Percentiles rank a stretch among this genome's conserved stretches.
Conservation (phyloP, 345 rosid species). For the Draba incana region DNA sequence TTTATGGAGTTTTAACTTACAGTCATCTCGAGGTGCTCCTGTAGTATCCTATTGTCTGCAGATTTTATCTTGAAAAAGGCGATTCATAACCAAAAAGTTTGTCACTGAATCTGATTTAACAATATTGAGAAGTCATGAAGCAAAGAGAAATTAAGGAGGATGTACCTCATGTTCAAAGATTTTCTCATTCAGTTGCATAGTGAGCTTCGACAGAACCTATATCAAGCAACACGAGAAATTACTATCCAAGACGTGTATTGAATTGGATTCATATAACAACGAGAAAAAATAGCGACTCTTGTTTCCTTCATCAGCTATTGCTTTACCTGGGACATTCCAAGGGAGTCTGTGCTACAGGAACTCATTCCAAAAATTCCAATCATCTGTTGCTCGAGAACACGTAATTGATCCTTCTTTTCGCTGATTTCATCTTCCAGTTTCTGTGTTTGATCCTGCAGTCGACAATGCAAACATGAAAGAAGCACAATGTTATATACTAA, state of each 20-base stretch:
- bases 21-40: slow-evolving; percentile 92
- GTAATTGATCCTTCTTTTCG: slow-evolving; percentile 87
- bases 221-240: slow-evolving; percentile 16
- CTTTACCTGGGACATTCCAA: slow-evolving; percentile 91
- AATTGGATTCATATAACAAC: slow-evolving; percentile 13
- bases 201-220: slow-evolving; percentile 83
- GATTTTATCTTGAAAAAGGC: slow-evolving; percentile 63
- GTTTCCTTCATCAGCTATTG: slow-evolving; percentile 5
- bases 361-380: slow-evolving; percentile 80
- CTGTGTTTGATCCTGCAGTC: slow-evolving; percentile 56
- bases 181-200: slow-evolving; percentile 89
- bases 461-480: slow-evolving; percentile 24
- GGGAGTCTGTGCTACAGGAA: slow-evolving; percentile 66
- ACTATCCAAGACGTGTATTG: slow-evolving; percentile 14
- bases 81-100: slow-evolving; percentile 41
- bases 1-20: slow-evolving; percentile 42
- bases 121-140: slow-evolving; percentile 2
- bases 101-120: slow-evolving; percentile 25
- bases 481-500: slow-evolving; percentile 22
- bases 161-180: slow-evolving; percentile 94
- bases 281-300: not conserved
- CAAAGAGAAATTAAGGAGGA: not conserved
- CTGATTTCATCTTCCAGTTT: slow-evolving; percentile 85
- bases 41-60: slow-evolving; percentile 96
- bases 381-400: slow-evolving; percentile 75